Percentiles rank a stretch among this genome's conserved stretches.
phyloP scores from a whole-genome alignment of 805 yeast genomes.

The Suhomyces xylopsoci region DNA sequence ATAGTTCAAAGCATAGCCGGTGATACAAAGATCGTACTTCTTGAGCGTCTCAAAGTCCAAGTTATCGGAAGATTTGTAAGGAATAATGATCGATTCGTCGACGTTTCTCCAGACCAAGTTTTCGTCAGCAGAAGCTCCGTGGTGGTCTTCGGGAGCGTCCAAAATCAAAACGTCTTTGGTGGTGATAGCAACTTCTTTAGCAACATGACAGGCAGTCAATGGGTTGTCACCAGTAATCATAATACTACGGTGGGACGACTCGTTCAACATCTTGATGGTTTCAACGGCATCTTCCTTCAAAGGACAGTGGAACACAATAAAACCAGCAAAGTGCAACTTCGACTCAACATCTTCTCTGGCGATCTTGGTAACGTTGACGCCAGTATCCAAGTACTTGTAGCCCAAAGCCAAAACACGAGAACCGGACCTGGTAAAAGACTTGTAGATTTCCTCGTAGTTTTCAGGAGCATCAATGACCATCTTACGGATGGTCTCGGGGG shows the following conservation, averaged over 20 bases:
- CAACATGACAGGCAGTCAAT: constrained; percentile 96
- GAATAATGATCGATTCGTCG: constrained; percentile 67
- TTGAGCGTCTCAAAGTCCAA: constrained; percentile 57
- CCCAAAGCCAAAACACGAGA: constrained; percentile 96
- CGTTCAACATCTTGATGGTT: constrained; percentile 87
- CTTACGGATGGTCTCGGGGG: constrained; percentile 88
- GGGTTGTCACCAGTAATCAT: constrained; percentile 99
- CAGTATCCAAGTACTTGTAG: constrained; percentile 63
- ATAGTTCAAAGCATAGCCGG: constrained; percentile 82
- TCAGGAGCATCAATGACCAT: constrained; percentile 73
- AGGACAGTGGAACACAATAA: constrained; percentile 96
- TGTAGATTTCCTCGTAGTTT: constrained; percentile 79
- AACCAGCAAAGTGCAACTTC: constrained; percentile 79
- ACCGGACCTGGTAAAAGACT: constrained; percentile 90
- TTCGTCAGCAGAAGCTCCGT: constrained; percentile 42
- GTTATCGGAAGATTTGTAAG: constrained; percentile 58
- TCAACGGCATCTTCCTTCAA: constrained; percentile 90
- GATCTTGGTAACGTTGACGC: constrained; percentile 52
- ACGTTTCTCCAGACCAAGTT: constrained; percentile 83
- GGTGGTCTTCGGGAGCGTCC: constrained; percentile 77
- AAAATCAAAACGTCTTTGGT: constrained; percentile 80
- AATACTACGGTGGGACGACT: constrained; percentile 90
- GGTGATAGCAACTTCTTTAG: constrained; percentile 85
- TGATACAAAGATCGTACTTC: constrained; percentile 80
- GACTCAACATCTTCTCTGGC: constrained; percentile 76